These are phyloP conservation scores for Scheffersomyces coipomensis DNA, from an alignment of 805 yeast species.

Conservation along the genomic window DNA sequence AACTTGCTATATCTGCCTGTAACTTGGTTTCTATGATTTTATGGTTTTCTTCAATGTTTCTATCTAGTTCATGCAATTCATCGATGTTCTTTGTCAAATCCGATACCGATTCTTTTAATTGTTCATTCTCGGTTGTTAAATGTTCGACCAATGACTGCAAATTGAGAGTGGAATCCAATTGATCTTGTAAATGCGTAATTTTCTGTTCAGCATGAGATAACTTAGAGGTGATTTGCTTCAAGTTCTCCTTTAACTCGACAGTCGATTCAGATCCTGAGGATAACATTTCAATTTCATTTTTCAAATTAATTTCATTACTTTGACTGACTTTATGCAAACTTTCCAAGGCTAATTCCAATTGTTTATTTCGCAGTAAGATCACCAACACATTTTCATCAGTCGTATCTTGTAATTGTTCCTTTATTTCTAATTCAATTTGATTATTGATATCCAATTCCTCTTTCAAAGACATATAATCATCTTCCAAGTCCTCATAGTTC, in stretches of 20 bases:
- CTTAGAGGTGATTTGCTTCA: background rate
- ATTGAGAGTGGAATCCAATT: conserved; percentile 31
- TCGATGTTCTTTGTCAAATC: conserved; percentile 34
- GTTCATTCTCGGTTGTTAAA: conserved; percentile 33
- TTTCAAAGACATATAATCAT: conserved; percentile 28
- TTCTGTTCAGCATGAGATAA: conserved; percentile 24
- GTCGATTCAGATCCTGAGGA: background rate
- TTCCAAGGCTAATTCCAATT: conserved; percentile 41
- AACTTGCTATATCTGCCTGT: conserved; percentile 29
- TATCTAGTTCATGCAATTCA: conserved; percentile 49
- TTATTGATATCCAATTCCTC: conserved; percentile 37
- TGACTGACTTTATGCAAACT: conserved; percentile 26
- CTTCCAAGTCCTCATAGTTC: conserved; percentile 26
- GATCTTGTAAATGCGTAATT: conserved; percentile 25
- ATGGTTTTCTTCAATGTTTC: conserved; percentile 48
- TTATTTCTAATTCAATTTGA: conserved; percentile 34
- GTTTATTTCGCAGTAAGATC: conserved; percentile 30
- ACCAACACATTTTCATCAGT: conserved; percentile 15
- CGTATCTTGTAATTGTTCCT: conserved; percentile 12
- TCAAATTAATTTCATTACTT: conserved; percentile 21
- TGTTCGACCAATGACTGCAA: conserved; percentile 35
- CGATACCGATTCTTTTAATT: conserved; percentile 29
- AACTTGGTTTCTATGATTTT: conserved; percentile 43
- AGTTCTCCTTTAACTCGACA: background rate
- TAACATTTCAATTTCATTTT: conserved; percentile 15